phyloP scores from a whole-genome alignment of 2,329 filamentous ascomycete genomes.

The Truncatella angustata region DNA sequence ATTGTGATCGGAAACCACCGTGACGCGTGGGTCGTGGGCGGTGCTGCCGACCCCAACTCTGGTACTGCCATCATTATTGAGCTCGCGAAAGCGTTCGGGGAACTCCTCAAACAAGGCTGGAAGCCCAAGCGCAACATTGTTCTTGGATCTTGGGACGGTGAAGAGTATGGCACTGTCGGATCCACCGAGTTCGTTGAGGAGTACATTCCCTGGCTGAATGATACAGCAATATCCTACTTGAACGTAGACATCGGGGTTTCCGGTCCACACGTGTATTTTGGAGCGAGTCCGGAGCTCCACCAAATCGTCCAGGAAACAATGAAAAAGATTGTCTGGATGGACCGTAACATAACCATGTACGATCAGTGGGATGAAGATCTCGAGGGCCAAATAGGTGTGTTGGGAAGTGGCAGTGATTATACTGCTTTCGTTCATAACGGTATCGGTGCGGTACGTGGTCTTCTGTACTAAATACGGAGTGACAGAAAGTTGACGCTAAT shows the following conservation, averaged over 20 bases:
- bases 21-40: conserved; percentile 82
- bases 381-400: conserved; percentile 50
- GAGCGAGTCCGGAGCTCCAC: conserved; percentile 67
- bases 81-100: conserved; percentile 69
- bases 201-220: conserved; percentile 71
- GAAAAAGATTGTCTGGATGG: conserved; percentile 60
- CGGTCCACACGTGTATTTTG: conserved; percentile 56
- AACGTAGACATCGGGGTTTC: conserved; percentile 71
- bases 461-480: no score
- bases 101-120: conserved; percentile 72
- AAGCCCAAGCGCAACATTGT: conserved; percentile 77
- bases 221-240: conserved; percentile 71
- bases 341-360: conserved; percentile 36
- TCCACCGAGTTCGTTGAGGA: conserved; percentile 89
- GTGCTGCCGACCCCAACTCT: conserved; percentile 80
- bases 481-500: conserved; percentile 17
- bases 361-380: conserved; percentile 38
- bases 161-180: conserved; percentile 78
- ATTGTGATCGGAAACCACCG: conserved; percentile 78
- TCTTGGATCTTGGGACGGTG: conserved; percentile 69
- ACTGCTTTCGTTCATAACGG: conserved; percentile 62
- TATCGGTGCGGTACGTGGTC: conserved; percentile 37
- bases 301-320: conserved; percentile 62
- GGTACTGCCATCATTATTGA: conserved; percentile 77
- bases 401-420: conserved; percentile 67